Conservation (phyloP, 2,329 filamentous ascomycete species). For the Botrytis deweyae region DNA sequence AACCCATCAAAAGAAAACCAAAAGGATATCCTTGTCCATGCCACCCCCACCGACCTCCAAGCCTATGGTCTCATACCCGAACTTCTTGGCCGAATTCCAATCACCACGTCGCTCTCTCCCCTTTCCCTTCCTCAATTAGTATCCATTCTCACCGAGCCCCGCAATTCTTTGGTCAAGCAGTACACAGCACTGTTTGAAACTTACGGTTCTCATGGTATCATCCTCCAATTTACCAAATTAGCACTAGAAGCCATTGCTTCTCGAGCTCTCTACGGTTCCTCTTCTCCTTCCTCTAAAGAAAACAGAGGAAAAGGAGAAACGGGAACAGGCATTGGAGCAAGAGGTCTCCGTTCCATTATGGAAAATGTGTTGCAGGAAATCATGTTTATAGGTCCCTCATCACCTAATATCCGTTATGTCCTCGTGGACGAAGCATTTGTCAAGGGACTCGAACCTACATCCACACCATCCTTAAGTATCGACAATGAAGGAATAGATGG, state of each 20-base stretch:
- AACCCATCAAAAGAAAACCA: constrained; percentile 45
- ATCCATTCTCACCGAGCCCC: constrained; percentile 87
- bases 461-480: not conserved
- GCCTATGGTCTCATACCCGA: constrained; percentile 90
- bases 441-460: constrained; percentile 5
- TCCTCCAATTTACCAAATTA: constrained; percentile 77
- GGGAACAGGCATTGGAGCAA: constrained; percentile 55
- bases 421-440: constrained; percentile 62
- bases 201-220: constrained; percentile 65
- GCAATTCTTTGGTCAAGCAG: constrained; percentile 83
- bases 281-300: constrained; percentile 37
- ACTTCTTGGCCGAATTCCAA: constrained; percentile 91
- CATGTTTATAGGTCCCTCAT: constrained; percentile 72
- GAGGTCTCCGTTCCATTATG: constrained; percentile 77
- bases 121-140: constrained; percentile 68
- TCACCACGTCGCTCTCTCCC: constrained; percentile 80
- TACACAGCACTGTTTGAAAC: constrained; percentile 84
- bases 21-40: constrained; percentile 47
- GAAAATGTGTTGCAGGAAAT: constrained; percentile 75
- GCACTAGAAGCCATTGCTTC: constrained; percentile 80
- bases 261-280: constrained; percentile 43
- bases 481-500: not conserved
- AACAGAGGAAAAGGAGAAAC: not conserved
- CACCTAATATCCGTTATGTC: constrained; percentile 61
- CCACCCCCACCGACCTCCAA: constrained; percentile 74